Base-by-base conservation (phyloP, 2,329 filamentous ascomycete genomes). In the Xylaria sp. region DNA sequence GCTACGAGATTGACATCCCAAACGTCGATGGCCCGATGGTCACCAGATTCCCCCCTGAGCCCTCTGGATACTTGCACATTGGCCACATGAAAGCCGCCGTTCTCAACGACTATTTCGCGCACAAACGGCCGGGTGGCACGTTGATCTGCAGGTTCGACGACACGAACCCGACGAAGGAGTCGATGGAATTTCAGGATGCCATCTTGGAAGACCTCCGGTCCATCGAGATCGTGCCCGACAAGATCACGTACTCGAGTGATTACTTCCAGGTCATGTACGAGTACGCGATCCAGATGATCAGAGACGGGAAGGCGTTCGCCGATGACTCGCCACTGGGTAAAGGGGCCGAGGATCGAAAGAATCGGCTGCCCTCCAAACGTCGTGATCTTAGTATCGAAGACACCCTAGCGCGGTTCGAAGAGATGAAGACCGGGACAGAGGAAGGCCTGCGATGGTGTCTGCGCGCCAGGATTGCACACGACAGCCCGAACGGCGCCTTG, bases 121-220 rank as follows among this genome's bases (percentile, higher is more conserved):
- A 96, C 72, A 87, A 90, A 69, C 88, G 90, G 66, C 94, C 94
- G 78, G 87, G 91, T 57, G 93, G 92, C 66, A 93, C 88, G 65
- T 79, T 97, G 66, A 85, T 94, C 54, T 83, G 96, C 46, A 90
- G 92, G 50, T 94, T 97, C 69, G 93, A 97, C 69, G 93, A 97
- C 70, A 97, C 93, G 53, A 97, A 97, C 74, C 92, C 93, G 7
- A 86, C 88, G 49, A 97, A 96, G 72, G 93, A 97, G 80, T 96
- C 94, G 78, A 85, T 92, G 69, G 92, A 96, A 76, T 97, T 88
- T 71, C 86, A 96, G 71, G 91, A 97, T 72, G 82, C 91, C 2
- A 97, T 97, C 57, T 79, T 96, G 20, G 87, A 95, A 75, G 93
- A 97, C 73, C 82, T 96, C 44, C 84, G 86, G 41, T 80, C 96